Percentiles rank a stretch among this genome's conserved stretches.
These are phyloP conservation scores for Cyclotella atomus DNA, from an alignment of 108 stramenopile genomes.

Conservation along the genomic window DNA sequence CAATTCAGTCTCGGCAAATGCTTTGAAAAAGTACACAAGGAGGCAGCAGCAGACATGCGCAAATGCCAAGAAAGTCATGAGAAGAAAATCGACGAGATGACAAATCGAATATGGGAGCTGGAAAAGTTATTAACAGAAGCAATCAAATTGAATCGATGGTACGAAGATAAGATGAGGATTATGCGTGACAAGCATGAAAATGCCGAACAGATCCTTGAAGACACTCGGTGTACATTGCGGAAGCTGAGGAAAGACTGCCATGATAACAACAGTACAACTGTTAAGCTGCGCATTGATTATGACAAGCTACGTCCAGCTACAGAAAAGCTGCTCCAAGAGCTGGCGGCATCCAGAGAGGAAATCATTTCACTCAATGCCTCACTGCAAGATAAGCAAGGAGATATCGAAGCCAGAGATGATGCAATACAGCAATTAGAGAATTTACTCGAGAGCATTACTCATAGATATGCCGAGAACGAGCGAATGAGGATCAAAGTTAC, in stretches of 20 bases:
- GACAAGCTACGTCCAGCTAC: slow-evolving; percentile 4
- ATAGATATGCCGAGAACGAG: slow-evolving; percentile 45
- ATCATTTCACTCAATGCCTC: not conserved
- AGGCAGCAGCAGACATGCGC: slow-evolving; percentile 18
- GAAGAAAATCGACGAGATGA: slow-evolving; percentile 18
- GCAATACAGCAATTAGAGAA: slow-evolving; percentile 36
- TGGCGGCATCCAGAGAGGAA: slow-evolving; percentile 1
- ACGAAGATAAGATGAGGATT: slow-evolving; percentile 38
- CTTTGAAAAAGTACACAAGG: slow-evolving; percentile 32
- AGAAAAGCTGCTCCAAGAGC: slow-evolving; percentile 18
- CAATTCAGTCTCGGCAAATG: slow-evolving; percentile 44
- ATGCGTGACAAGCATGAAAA: slow-evolving; percentile 32
- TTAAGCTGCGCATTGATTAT: slow-evolving; percentile 19
- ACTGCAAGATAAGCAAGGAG: slow-evolving; percentile 17
- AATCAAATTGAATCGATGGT: slow-evolving; percentile 22
- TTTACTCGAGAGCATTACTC: slow-evolving; percentile 40
- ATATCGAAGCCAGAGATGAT: slow-evolving; percentile 25
- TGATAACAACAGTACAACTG: slow-evolving; percentile 9
- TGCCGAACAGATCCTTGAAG: slow-evolving; percentile 14
- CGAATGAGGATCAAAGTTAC: slow-evolving; percentile 34
- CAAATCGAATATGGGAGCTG: slow-evolving; percentile 26
- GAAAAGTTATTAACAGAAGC: slow-evolving; percentile 22
- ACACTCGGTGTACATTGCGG: slow-evolving; percentile 8
- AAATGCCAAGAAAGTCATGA: slow-evolving; percentile 28
- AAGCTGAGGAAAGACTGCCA: slow-evolving; percentile 26